Evolutionary conservation across 352 stramenopile genomes (phyloP).

Genomic region (Phytophthora agathidicida): DNA sequence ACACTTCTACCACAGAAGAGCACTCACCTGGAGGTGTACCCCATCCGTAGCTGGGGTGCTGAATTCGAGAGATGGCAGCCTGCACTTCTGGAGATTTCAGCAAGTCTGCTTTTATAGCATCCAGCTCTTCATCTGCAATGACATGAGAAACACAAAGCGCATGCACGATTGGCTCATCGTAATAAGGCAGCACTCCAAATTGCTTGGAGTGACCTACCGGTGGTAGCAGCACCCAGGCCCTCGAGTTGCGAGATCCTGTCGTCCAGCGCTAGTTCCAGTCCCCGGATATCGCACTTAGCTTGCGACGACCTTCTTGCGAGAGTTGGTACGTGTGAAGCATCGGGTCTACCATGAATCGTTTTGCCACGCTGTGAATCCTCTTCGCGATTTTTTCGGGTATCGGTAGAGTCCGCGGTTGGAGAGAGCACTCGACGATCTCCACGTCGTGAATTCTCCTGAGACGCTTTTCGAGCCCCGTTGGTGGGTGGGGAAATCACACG

Average conservation of each 20-base stretch:
- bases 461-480: too few relatives aligned
- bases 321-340: background rate
- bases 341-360: background rate
- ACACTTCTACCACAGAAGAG: background rate
- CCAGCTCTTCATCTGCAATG: conserved; percentile 16
- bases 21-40: conserved; percentile 3
- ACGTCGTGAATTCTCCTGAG: background rate
- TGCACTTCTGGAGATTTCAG: conserved; percentile 24
- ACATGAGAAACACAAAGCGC: background rate
- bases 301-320: conserved; percentile 8
- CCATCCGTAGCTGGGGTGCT: conserved; percentile 15
- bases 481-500: background rate
- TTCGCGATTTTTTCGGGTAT: background rate
- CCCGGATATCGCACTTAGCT: conserved; percentile 6
- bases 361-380: background rate
- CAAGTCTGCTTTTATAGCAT: conserved; percentile 26
- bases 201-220: conserved; percentile 12
- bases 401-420: background rate
- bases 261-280: conserved; percentile 24
- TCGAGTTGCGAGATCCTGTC: conserved; percentile 11
- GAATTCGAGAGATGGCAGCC: conserved; percentile 26
- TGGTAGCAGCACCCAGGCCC: conserved; percentile 10
- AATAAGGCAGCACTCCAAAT: background rate
- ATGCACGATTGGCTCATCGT: background rate
- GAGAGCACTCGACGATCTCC: background rate